Conservation (phyloP, 257 asterid genomes). For the Ilex asprella region DNA sequence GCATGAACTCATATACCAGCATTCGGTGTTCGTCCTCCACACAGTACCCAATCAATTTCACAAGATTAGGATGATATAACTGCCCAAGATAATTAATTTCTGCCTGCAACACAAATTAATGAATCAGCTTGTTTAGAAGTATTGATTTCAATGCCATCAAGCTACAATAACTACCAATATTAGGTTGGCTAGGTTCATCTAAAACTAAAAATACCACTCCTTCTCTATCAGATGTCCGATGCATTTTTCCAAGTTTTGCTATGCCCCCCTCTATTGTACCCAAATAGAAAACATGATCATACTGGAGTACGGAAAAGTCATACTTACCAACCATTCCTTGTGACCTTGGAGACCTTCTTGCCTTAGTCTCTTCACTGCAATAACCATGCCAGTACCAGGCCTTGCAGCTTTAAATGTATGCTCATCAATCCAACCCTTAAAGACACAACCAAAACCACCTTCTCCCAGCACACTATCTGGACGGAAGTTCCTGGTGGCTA, state of each 20-base stretch:
- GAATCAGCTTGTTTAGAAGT: neutral
- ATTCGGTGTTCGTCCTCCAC: conserved; percentile 67
- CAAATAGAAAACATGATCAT: too few species aligned
- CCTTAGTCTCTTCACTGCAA: conserved; percentile 72
- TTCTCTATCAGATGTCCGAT: neutral
- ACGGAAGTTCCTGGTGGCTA: conserved; percentile 76
- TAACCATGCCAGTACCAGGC: conserved; percentile 72
- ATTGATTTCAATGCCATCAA: neutral
- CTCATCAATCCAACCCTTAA: conserved; percentile 85
- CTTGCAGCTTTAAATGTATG: conserved; percentile 54
- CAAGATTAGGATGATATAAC: conserved; percentile 63
- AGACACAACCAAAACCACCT: conserved; percentile 81
- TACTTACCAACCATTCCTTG: conserved; percentile 82
- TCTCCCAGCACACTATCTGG: conserved; percentile 87
- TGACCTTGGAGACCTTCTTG: conserved; percentile 81
- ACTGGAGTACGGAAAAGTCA: neutral
- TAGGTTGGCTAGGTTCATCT: neutral
- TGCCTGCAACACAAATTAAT: conserved; percentile 23
- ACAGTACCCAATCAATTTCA: conserved; percentile 58
- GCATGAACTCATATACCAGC: conserved; percentile 70
- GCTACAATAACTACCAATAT: neutral
- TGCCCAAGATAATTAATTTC: conserved; percentile 58
- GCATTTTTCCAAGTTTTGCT: neutral
- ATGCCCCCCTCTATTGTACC: neutral
- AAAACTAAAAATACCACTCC: neutral